Conservation (phyloP, 805 yeast genomes). For the Metschnikowia peoriensis region DNA sequence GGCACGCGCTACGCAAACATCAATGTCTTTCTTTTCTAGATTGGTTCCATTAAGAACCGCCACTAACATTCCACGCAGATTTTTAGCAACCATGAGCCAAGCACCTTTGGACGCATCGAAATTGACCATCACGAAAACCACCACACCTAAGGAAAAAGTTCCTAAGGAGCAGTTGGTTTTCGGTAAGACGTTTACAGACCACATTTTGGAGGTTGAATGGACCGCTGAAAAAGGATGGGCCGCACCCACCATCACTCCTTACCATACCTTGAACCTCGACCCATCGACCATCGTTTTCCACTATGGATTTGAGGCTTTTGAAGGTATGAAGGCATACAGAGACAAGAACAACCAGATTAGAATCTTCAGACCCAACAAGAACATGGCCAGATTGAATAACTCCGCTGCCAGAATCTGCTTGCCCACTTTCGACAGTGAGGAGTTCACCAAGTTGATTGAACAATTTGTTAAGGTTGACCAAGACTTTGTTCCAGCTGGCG, state of each 20-base stretch:
- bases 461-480: slow-evolving; percentile 73
- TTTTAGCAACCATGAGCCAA: slow-evolving; percentile 18
- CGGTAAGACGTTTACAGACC: slow-evolving; percentile 69
- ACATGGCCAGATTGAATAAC: slow-evolving; percentile 86
- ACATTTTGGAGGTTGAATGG: slow-evolving; percentile 90
- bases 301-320: slow-evolving; percentile 92
- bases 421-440: slow-evolving; percentile 81
- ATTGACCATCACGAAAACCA: slow-evolving; percentile 35
- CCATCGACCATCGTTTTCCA: slow-evolving; percentile 92
- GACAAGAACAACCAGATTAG: slow-evolving; percentile 56
- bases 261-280: slow-evolving; percentile 70
- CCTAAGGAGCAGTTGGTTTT: slow-evolving; percentile 42
- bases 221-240: slow-evolving; percentile 76
- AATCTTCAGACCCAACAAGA: slow-evolving; percentile 87
- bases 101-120: slow-evolving; percentile 40
- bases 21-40: slow-evolving; percentile 4
- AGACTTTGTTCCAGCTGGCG: slow-evolving; percentile 76
- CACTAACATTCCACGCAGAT: slow-evolving; percentile 18
- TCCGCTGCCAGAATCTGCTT: slow-evolving; percentile 87
- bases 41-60: slow-evolving; percentile 5
- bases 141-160: slow-evolving; percentile 33
- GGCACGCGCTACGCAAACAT: neutral
- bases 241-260: slow-evolving; percentile 84
- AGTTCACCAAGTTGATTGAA: slow-evolving; percentile 71
- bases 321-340: slow-evolving; percentile 91